Conservation (phyloP, 1,139 yeast species). For the Lodderomyces margitis region DNA sequence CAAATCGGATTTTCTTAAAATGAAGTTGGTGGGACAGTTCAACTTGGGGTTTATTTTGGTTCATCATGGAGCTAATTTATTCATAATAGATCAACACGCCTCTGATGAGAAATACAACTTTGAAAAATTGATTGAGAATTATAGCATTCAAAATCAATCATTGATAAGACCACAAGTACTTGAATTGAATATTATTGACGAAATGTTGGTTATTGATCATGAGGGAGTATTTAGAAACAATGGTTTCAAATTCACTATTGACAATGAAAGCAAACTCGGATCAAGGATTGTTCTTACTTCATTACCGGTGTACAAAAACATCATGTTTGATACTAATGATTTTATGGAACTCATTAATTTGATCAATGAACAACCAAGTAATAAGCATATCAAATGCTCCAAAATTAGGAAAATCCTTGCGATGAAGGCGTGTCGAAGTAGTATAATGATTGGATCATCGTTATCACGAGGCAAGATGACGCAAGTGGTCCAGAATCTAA, state of each 20-base stretch:
- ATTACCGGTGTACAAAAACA: constrained; percentile 71
- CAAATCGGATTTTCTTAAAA: constrained; percentile 62
- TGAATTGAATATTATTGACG: constrained; percentile 76
- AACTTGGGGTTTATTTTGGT: constrained; percentile 88
- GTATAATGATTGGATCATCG: constrained; percentile 90
- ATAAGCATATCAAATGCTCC: constrained; percentile 57
- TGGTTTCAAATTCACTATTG: constrained; percentile 60
- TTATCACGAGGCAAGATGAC: constrained; percentile 60
- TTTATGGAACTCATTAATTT: constrained; percentile 72
- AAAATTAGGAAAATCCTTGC: constrained; percentile 85
- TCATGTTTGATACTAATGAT: constrained; percentile 65
- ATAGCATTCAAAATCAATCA: constrained; percentile 57
- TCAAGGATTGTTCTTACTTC: constrained; percentile 54
- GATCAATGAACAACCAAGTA: constrained; percentile 37
- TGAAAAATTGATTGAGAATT: constrained; percentile 61
- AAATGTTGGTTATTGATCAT: constrained; percentile 63
- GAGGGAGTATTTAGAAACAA: constrained; percentile 57
- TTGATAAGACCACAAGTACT: constrained; percentile 64
- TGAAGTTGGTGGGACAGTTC: constrained; percentile 89
- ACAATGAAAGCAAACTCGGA: constrained; percentile 53
- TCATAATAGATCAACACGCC: constrained; percentile 95
- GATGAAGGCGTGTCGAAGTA: constrained; percentile 89
- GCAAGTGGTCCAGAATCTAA: constrained; percentile 62
- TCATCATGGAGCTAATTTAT: constrained; percentile 51
- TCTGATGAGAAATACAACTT: constrained; percentile 93